phyloP scores from a whole-genome alignment of 2,329 filamentous ascomycete genomes.

The Anthostomella pinea region DNA sequence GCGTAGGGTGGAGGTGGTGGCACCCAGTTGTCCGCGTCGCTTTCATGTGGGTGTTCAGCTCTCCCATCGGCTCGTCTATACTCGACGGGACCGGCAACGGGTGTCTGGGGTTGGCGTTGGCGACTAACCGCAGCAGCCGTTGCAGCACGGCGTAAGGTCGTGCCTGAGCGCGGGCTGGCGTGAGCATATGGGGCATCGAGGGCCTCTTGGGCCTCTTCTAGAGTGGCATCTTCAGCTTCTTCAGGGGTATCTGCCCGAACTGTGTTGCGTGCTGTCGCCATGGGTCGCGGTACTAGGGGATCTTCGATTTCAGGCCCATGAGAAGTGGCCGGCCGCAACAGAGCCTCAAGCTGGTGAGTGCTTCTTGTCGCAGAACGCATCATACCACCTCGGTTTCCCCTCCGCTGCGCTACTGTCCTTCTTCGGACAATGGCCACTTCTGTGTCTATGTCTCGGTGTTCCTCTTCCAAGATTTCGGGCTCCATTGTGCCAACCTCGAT shows the following conservation, averaged over 20 bases:
- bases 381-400: slow-evolving; percentile 46
- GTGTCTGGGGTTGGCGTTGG: slow-evolving; percentile 58
- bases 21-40: slow-evolving; percentile 85
- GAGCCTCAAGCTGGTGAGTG: slow-evolving; percentile 23
- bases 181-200: slow-evolving; percentile 72
- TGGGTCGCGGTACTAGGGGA: slow-evolving; percentile 50
- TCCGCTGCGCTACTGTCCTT: slow-evolving; percentile 65
- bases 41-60: slow-evolving; percentile 76
- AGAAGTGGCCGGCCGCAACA: slow-evolving; percentile 33
- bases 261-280: slow-evolving; percentile 35
- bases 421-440: slow-evolving; percentile 78
- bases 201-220: slow-evolving; percentile 57
- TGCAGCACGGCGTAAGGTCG: slow-evolving; percentile 68
- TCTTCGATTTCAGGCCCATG: slow-evolving; percentile 42
- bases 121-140: slow-evolving; percentile 74
- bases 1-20: slow-evolving; percentile 81
- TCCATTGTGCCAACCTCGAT: slow-evolving; percentile 72
- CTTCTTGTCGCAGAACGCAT: slow-evolving; percentile 49
- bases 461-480: slow-evolving; percentile 69
- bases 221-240: slow-evolving; percentile 44
- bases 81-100: slow-evolving; percentile 52
- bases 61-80: slow-evolving; percentile 69
- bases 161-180: slow-evolving; percentile 66
- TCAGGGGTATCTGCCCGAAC: slow-evolving; percentile 28
- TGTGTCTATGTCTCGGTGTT: slow-evolving; percentile 69